A percentile compares a stretch with the other conserved stretches of the same genome.
These are phyloP conservation scores for Aureobasidium sp. DNA, from an alignment of 2,329 filamentous ascomycete species.

Conservation along the genomic window DNA sequence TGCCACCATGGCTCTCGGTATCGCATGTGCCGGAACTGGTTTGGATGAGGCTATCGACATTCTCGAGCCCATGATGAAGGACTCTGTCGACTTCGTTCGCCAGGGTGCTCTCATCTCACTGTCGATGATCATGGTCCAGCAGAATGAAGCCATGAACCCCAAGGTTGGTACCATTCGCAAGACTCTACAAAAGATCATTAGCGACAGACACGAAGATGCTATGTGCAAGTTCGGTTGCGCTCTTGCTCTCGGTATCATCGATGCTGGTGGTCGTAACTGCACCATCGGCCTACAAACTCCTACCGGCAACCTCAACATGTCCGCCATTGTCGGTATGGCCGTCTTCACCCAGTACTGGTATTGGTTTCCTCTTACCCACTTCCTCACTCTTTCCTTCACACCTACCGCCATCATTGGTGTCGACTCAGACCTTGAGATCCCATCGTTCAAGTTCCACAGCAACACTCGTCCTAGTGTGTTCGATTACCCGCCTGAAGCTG, in stretches of 20 bases:
- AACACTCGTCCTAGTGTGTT: conserved; percentile 91
- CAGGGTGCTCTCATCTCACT: conserved; percentile 91
- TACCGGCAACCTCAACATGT: conserved; percentile 97
- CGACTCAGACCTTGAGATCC: conserved; percentile 87
- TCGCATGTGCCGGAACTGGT: conserved; percentile 93
- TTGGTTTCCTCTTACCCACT: conserved; percentile 99
- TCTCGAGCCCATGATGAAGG: conserved; percentile 98
- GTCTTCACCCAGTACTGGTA: conserved; percentile 99
- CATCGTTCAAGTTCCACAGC: conserved; percentile 91
- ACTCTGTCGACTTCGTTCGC: conserved; percentile 95
- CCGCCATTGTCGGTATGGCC: conserved; percentile 93
- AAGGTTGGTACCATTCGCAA: conserved; percentile 89
- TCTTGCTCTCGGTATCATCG: conserved; percentile 90
- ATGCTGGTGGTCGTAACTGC: conserved; percentile 95
- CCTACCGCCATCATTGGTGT: conserved; percentile 93
- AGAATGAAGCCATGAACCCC: conserved; percentile 97
- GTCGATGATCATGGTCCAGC: conserved; percentile 98
- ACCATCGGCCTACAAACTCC: conserved; percentile 96
- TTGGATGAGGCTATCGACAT: conserved; percentile 94
- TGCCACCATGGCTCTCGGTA: conserved; percentile 95
- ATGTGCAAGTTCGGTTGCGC: conserved; percentile 99
- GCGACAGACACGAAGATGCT: conserved; percentile 92
- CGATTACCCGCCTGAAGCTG: conserved; percentile 94
- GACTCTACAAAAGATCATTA: conserved; percentile 85
- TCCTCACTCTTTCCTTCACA: conserved; percentile 91